phyloP scores from a whole-genome alignment of 176 grass and related monocot species.

The Bothriochloa decipiens region DNA sequence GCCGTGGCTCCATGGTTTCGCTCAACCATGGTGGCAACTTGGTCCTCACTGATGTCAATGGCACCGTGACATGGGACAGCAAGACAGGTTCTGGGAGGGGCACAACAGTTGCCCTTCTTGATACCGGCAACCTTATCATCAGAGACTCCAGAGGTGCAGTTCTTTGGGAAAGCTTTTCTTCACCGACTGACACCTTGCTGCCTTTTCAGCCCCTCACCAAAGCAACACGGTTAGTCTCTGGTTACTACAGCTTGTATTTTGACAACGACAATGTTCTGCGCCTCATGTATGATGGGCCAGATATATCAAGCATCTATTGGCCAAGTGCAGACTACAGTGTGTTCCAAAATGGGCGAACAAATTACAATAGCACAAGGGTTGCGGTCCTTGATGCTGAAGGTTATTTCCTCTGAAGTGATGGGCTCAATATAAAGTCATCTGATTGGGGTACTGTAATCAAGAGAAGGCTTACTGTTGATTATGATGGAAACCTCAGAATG shows the following conservation, averaged over 20 bases:
- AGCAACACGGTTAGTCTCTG: conserved; percentile 50
- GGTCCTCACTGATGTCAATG: conserved; percentile 66
- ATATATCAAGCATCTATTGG: conserved; percentile 70
- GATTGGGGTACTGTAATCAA: conserved; percentile 49
- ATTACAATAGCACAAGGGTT: conserved; percentile 62
- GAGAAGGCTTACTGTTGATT: conserved; percentile 61
- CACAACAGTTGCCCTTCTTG: conserved; percentile 45
- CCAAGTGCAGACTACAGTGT: conserved; percentile 41
- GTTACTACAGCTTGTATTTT: conserved; percentile 64
- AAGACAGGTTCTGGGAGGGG: conserved; percentile 30
- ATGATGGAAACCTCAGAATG: conserved; percentile 28
- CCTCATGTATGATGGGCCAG: conserved; percentile 68
- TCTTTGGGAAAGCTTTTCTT: conserved; percentile 73
- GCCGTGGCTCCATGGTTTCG: conserved; percentile 52
- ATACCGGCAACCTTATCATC: conserved; percentile 76
- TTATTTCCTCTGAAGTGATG: conserved; percentile 62
- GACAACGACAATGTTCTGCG: conserved; percentile 69
- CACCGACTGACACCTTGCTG: conserved; percentile 64
- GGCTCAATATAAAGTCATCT: conserved; percentile 46
- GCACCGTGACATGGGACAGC: conserved; percentile 57
- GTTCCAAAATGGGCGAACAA: conserved; percentile 43
- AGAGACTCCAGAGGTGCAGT: conserved; percentile 32
- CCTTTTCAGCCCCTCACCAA: conserved; percentile 59
- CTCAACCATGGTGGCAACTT: conserved; percentile 53
- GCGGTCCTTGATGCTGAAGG: conserved; percentile 59